Conservation (phyloP, 768 basidiomycete species). For the Clitopilus passeckerianus region DNA sequence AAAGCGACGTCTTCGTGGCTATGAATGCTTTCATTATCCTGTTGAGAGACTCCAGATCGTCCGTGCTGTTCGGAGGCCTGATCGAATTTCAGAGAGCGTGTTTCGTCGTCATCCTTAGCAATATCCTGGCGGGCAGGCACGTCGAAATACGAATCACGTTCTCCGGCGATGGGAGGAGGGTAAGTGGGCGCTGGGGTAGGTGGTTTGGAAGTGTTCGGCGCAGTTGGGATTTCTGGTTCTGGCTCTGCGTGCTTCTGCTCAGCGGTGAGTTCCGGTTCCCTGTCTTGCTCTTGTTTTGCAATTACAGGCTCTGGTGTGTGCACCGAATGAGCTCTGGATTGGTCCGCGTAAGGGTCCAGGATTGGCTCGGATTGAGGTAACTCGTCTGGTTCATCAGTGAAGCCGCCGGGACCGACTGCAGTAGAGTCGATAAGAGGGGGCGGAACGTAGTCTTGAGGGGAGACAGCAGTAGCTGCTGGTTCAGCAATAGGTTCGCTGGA, state of each 20-base stretch:
- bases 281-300: neutral
- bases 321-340: constrained; percentile 1
- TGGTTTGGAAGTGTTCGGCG: neutral
- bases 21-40: neutral
- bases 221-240: neutral
- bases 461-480: constrained; percentile 2
- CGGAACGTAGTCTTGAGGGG: constrained; percentile 25
- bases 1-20: neutral
- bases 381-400: constrained; percentile 48
- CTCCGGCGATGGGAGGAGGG: constrained; percentile 1
- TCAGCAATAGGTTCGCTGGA: constrained; percentile 1
- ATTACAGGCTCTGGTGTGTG: neutral
- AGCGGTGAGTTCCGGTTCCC: too few species aligned
- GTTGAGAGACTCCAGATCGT: neutral
- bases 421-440: constrained; percentile 34
- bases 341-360: constrained; percentile 21
- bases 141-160: constrained; percentile 9
- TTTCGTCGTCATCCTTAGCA: neutral
- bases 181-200: constrained; percentile 1
- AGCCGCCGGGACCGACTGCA: constrained; percentile 41
- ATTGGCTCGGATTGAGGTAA: constrained; percentile 27
- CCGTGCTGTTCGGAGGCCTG: neutral
- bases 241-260: neutral
- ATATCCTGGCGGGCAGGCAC: constrained; percentile 6
- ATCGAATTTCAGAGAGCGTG: neutral